These are phyloP conservation scores for Cubamyces lactineus DNA, from an alignment of 768 basidiomycete genomes.

Conservation along the genomic window DNA sequence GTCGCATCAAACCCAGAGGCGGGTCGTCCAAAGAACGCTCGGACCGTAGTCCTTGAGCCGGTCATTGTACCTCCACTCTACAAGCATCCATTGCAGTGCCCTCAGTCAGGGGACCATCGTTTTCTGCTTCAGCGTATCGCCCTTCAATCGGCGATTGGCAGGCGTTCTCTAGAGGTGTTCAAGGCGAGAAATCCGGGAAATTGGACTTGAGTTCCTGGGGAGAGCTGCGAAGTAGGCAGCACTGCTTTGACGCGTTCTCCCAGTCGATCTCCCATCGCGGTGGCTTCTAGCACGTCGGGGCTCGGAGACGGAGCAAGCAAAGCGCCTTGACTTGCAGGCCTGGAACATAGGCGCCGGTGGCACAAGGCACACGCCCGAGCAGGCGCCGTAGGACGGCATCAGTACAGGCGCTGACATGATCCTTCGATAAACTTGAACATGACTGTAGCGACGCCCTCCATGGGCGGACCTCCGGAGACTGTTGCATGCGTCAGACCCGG, in stretches of 20 bases:
- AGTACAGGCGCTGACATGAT: no score
- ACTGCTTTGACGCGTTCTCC: background rate
- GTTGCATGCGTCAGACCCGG: no score
- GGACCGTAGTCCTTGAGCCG: no score
- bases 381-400: no score
- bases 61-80: background rate
- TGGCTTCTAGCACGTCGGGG: no score
- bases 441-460: no score
- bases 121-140: background rate
- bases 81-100: no score
- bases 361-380: background rate
- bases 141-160: conserved; percentile 5
- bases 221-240: background rate
- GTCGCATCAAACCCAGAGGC: no score
- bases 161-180: background rate
- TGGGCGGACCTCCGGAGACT: no score
- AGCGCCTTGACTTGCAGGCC: background rate
- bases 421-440: no score
- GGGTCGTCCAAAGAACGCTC: no score
- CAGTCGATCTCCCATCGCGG: background rate
- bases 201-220: background rate
- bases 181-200: conserved; percentile 1
- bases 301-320: background rate
- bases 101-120: background rate
- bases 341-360: background rate